Conservation (phyloP, 257 asterid genomes). For the Rehmannia glutinosa region DNA sequence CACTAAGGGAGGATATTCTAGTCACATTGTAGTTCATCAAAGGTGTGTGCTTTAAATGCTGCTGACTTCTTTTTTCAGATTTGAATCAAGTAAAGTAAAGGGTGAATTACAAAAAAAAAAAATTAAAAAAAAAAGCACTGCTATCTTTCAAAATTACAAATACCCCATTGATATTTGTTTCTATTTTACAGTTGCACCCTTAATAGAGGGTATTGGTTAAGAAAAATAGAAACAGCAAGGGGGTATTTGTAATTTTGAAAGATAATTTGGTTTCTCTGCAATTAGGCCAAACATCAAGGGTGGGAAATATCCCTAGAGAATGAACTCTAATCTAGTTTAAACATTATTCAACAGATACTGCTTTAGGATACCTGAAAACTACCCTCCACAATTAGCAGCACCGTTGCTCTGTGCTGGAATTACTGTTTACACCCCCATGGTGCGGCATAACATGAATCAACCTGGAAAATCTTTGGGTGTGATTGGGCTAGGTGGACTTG, state of each 20-base stretch:
- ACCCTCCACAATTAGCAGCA: conserved; percentile 73
- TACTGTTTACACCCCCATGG: conserved; percentile 87
- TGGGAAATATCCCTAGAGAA: too few relatives aligned
- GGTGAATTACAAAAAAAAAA: too few relatives aligned
- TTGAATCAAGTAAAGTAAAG: background rate
- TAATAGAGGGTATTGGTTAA: too few relatives aligned
- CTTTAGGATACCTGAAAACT: conserved; percentile 62
- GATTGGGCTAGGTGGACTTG: conserved; percentile 92
- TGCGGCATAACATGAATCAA: conserved; percentile 76
- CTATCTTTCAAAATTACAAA: too few relatives aligned
- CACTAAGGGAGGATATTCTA: conserved; percentile 93
- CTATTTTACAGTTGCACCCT: too few relatives aligned
- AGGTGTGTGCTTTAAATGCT: conserved; percentile 41
- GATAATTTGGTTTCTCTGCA: too few relatives aligned
- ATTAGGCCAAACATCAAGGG: too few relatives aligned
- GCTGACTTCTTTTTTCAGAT: background rate
- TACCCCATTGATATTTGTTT: too few relatives aligned
- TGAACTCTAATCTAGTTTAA: background rate
- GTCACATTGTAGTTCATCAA: conserved; percentile 64
- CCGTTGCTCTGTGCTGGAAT: conserved; percentile 97
- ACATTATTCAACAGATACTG: conserved; percentile 49
- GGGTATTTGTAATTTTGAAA: too few relatives aligned
- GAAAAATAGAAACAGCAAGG: too few relatives aligned
- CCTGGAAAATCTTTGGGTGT: conserved; percentile 89
- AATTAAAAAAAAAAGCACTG: too few relatives aligned